Percentiles rank a stretch among this genome's conserved stretches.
Evolutionary conservation across 129 eudicot genomes (phyloP).

Genomic region (Kitagawia praeruptora): DNA sequence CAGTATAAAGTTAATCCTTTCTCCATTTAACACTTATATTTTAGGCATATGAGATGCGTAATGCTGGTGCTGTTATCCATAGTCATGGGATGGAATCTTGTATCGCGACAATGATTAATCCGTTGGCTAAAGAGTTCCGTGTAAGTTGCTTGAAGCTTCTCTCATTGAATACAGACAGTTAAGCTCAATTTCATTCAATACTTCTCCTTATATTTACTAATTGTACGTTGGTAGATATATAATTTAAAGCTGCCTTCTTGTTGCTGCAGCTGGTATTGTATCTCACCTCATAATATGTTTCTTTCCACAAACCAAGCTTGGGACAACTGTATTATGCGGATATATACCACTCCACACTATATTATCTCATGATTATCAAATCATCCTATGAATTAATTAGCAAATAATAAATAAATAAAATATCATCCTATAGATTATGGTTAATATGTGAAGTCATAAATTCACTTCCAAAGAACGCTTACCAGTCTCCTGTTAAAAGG

Average conservation of each 20-base stretch:
- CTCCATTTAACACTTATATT: not conserved
- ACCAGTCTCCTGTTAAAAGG: not conserved
- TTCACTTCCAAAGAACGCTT: not conserved
- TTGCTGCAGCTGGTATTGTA: not conserved
- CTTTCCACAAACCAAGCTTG: not conserved
- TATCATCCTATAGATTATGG: not conserved
- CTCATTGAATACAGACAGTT: not conserved
- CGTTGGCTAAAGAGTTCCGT: conserved; percentile 77
- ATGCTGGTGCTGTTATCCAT: conserved; percentile 99
- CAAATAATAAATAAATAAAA: not conserved
- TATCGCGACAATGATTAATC: conserved; percentile 86
- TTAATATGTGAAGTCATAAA: not conserved
- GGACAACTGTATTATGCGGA: not conserved
- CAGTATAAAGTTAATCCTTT: not conserved
- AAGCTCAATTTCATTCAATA: not conserved
- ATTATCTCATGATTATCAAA: not conserved
- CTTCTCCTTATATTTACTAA: not conserved
- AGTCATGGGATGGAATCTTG: conserved; percentile 99
- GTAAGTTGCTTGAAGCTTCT: conserved; percentile 26
- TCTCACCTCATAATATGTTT: not conserved
- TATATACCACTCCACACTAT: not conserved
- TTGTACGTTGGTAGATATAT: not conserved
- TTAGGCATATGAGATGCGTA: conserved; percentile 89
- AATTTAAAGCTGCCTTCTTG: not conserved
- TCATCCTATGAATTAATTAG: not conserved